Base-by-base conservation (phyloP, 1,139 yeast species). In the Debaryomyces singareniensis region DNA sequence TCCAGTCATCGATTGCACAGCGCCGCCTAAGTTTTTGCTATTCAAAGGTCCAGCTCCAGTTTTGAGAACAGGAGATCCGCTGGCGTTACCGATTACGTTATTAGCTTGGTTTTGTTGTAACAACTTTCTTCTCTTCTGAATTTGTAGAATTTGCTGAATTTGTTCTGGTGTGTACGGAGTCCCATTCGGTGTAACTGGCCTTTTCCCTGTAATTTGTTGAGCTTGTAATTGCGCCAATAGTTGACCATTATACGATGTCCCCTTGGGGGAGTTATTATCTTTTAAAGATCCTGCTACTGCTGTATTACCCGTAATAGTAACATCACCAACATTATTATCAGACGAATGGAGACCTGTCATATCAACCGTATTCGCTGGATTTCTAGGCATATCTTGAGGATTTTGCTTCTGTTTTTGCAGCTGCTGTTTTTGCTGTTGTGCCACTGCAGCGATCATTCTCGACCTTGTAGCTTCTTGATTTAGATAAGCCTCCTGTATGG, bases 401-500 rank as follows among this genome's bases (percentile, higher is more conserved):
- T 23, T 7, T 23, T 23, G 25, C 11, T 23, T 7, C 20, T 28
- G 43, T 13, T 32, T 43, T 15, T 29, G 42, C 31, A 36, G 47
- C 24, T 44, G 54, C 32, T 46, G 61, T 25, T 49, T 46, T 30
- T 49, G 51, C 31, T 55, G 62, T 29, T 55, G 61, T 4, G 60
- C 57, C 4, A 65, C 64, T 5, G 70, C 68, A n/a, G 64, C 61
- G 49, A 55, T 49, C 64, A 61, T 53, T 26, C 63, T 47, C 4
- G 58, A 47, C 29, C 64, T 45, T 1, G 68, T 59, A 5, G 63
- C 62, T 39, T 59, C 75, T 47, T 75, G 78, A 38, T 74, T 74
- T 37, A 71, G 53, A 46, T 75, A 78, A 1, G 83, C 82, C 40
- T 80, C 89, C 39, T 82, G 86, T 13, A 84, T 71, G 0, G 93